Percentiles rank a stretch among this genome's conserved stretches.
Evolutionary conservation across 257 asterid species (phyloP).

Genomic region (Solanum okadae): DNA sequence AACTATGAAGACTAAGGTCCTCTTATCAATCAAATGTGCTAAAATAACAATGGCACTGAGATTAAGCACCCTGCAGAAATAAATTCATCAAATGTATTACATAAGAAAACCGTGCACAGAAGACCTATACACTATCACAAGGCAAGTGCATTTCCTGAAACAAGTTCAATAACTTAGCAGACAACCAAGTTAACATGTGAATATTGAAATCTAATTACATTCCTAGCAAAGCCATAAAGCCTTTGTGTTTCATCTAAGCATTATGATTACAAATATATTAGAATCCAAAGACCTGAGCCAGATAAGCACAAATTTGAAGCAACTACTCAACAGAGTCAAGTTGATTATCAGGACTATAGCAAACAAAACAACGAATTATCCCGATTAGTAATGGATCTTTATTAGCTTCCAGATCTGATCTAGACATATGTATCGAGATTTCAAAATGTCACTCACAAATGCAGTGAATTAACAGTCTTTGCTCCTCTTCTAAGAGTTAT

Average conservation of each 20-base stretch:
- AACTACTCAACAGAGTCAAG: not conserved
- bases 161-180: not conserved
- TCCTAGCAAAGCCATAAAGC: not conserved
- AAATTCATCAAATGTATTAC: not conserved
- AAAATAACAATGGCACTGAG: not conserved
- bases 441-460: constrained; percentile 51
- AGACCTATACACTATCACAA: not conserved
- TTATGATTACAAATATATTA: not conserved
- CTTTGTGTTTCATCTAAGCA: not conserved
- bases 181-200: not conserved
- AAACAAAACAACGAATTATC: not conserved
- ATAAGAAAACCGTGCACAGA: not conserved
- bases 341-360: not conserved
- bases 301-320: not conserved
- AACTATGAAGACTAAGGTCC: not conserved
- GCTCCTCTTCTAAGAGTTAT: constrained; percentile 92
- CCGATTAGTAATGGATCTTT: not conserved
- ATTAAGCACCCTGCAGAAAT: not conserved
- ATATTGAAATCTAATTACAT: not conserved
- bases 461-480: constrained; percentile 83
- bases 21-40: not conserved
- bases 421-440: not conserved
- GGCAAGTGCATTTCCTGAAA: not conserved
- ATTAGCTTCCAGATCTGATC: not conserved
- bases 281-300: not conserved